Base-by-base conservation (phyloP, 2,329 filamentous ascomycete species). In the Fusarium anguioides region DNA sequence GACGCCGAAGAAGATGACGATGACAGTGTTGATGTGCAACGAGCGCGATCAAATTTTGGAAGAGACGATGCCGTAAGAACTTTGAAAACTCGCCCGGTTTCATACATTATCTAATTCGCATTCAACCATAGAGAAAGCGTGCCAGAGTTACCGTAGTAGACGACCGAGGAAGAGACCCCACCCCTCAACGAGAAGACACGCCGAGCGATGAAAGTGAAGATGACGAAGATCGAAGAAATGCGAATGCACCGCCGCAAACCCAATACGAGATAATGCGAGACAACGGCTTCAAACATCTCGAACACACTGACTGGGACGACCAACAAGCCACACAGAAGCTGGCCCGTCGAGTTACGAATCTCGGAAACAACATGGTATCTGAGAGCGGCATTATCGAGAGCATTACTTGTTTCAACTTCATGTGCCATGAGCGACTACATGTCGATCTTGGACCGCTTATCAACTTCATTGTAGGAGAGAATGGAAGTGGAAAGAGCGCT, bases 391-490 rank as follows among this genome's bases (percentile, higher is more conserved):
- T 98, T 53, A 91, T 98, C 44, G 91, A 97, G 77, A 90, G 90
- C 65, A 91, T 98, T 54, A 91, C 89, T 35, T 96, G 94, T 76
- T 87, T 89, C 71, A 97, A 97, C 77, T 98, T 98, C 79, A 98
- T 98, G 96, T 98, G 95, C 74, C 96, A 99, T 76, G 84, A 89
- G 41, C 89, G 90, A 54, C 85, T 98, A 18, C 88, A 91, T 40
- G 91, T 97, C 60, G 87, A 91, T 56, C 84, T 99, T n/a, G 96
- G 96, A 0, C 96, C 96, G 1, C 82, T 97, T 35, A 96, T 99
- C 78, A 99, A 99, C 79, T 99, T 99, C 79, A 94, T 99, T 64
- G 94, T 97, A 54, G 96, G 96, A 17, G 94, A 97, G 77, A 99
- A 99, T 75, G 96, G 96, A 29, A 98, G 95, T 75, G 96, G 96